phyloP scores from a whole-genome alignment of 2,329 filamentous ascomycete species.

The Juglanconis juglandina region DNA sequence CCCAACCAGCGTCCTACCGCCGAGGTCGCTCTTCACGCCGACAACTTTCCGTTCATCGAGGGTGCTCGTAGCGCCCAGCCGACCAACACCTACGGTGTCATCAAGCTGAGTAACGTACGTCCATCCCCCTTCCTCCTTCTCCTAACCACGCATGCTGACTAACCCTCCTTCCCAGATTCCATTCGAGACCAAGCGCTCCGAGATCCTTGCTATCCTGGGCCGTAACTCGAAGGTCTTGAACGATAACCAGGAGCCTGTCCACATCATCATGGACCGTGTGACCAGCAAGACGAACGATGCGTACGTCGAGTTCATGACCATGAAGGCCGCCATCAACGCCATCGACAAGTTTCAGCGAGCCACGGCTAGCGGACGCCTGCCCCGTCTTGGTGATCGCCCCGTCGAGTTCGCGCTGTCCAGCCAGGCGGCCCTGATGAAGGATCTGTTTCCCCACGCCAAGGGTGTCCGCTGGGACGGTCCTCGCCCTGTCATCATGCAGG shows the following conservation, averaged over 20 bases:
- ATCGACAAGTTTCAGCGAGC: constrained; percentile 47
- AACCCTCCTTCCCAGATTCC: too few species aligned
- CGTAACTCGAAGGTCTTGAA: constrained; percentile 54
- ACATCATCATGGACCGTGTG: constrained; percentile 63
- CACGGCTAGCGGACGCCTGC: constrained; percentile 35
- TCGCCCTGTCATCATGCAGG: constrained; percentile 38
- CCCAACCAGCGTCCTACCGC: constrained; percentile 32
- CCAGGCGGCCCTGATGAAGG: constrained; percentile 55
- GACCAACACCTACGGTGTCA: constrained; percentile 37
- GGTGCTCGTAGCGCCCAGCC: constrained; percentile 27
- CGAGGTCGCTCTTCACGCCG: constrained; percentile 32
- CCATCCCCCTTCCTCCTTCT: background rate
- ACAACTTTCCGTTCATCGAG: constrained; percentile 47
- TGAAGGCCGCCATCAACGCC: constrained; percentile 50
- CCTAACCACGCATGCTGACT: background rate
- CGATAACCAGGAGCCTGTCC: constrained; percentile 53
- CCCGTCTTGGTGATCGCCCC: constrained; percentile 54
- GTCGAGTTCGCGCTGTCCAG: constrained; percentile 56
- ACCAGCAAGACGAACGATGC: constrained; percentile 61
- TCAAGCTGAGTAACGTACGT: constrained; percentile 51
- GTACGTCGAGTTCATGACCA: constrained; percentile 54
- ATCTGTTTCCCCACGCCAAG: constrained; percentile 57
- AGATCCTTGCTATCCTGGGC: constrained; percentile 58
- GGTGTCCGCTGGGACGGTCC: constrained; percentile 54
- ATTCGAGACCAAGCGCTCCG: constrained; percentile 20